Conservation (phyloP, 805 yeast genomes). For the Priceomyces medius region DNA sequence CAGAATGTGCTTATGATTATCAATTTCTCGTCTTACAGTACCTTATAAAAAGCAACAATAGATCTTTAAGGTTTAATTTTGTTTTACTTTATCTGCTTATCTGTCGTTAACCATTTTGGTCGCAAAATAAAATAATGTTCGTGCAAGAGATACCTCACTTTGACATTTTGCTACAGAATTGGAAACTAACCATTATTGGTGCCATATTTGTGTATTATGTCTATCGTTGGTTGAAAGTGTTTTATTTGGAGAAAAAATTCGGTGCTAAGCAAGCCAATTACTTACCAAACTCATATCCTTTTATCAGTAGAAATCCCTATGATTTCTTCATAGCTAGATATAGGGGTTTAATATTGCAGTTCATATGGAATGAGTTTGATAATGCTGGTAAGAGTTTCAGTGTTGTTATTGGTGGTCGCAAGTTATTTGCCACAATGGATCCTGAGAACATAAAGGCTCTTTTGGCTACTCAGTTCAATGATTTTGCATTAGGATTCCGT, state of each 20-base stretch:
- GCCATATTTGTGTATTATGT: neutral
- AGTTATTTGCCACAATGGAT: constrained; percentile 9
- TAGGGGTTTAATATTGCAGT: constrained; percentile 6
- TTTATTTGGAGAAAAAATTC: constrained; percentile 6
- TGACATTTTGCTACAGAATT: neutral
- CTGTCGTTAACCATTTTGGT: neutral
- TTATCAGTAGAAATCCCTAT: constrained; percentile 5
- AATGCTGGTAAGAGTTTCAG: constrained; percentile 4
- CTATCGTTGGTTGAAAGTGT: neutral
- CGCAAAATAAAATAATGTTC: neutral
- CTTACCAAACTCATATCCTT: constrained; percentile 4
- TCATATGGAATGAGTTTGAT: constrained; percentile 7
- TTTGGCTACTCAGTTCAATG: constrained; percentile 43
- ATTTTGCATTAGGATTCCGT: constrained; percentile 39
- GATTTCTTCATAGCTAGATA: constrained; percentile 2
- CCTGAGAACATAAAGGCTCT: constrained; percentile 44
- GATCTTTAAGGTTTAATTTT: neutral
- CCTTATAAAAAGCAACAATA: too few relatives aligned
- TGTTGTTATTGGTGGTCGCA: constrained; percentile 6
- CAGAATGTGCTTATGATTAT: too few relatives aligned
- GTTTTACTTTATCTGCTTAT: neutral
- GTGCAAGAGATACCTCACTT: neutral
- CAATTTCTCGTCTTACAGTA: too few relatives aligned
- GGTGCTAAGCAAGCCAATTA: constrained; percentile 7
- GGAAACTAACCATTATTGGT: neutral